A percentile compares a stretch with the other conserved stretches of the same genome.
These are phyloP conservation scores for Wickerhamiella sergipiensis DNA, from an alignment of 805 yeast species.

Conservation along the genomic window DNA sequence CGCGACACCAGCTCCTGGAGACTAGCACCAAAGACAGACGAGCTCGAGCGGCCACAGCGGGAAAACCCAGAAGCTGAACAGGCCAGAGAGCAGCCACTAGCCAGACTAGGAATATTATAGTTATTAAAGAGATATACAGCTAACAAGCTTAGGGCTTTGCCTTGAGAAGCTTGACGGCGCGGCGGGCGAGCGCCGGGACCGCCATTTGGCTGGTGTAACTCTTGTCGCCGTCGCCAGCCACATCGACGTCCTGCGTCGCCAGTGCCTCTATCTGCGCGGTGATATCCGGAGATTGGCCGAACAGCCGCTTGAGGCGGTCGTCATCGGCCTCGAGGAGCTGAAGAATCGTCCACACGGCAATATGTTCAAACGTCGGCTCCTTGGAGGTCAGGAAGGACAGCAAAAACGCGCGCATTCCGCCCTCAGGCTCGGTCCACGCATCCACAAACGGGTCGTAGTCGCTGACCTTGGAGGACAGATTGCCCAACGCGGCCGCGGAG, in stretches of 20 bases:
- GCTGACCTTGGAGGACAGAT: slow-evolving; percentile 78
- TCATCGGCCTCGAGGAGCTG: slow-evolving; percentile 85
- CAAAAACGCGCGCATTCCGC: slow-evolving; percentile 78
- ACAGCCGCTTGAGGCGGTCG: slow-evolving; percentile 31
- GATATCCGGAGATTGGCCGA: slow-evolving; percentile 23
- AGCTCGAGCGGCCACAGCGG: no score
- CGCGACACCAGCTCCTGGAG: not conserved
- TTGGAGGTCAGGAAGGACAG: slow-evolving; percentile 65
- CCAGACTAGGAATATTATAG: no score
- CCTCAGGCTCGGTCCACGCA: slow-evolving; percentile 66
- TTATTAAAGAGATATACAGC: not conserved
- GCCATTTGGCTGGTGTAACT: slow-evolving; percentile 24
- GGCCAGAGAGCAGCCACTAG: no score
- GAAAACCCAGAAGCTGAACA: no score
- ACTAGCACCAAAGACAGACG: no score
- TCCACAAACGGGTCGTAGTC: slow-evolving; percentile 68
- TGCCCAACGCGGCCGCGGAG: slow-evolving; percentile 96
- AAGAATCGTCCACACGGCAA: slow-evolving; percentile 91
- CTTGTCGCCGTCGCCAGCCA: slow-evolving; percentile 13
- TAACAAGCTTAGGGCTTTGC: not conserved
- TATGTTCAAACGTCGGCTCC: slow-evolving; percentile 92
- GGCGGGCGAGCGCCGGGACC: slow-evolving; percentile 25
- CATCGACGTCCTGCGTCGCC: slow-evolving; percentile 20
- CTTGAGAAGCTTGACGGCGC: slow-evolving; percentile 17
- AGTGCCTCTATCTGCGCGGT: slow-evolving; percentile 22